These are phyloP conservation scores for Boletus subcaerulescens DNA, from an alignment of 768 basidiomycete genomes.

Conservation along the genomic window DNA sequence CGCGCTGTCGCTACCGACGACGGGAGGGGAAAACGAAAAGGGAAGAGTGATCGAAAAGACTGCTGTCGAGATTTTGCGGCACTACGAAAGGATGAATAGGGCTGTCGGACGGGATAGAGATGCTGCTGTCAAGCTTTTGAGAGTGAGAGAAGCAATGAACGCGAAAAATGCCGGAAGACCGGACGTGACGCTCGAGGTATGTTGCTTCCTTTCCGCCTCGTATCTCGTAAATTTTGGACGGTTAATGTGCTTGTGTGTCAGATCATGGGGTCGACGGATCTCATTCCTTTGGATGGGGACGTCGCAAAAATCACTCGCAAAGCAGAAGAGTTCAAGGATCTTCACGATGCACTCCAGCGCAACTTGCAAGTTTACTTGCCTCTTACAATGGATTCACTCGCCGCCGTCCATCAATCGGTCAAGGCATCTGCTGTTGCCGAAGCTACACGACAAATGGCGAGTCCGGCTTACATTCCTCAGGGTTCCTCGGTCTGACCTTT, in stretches of 20 bases:
- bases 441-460: slow-evolving; percentile 71
- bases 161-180: slow-evolving; percentile 67
- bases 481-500: slow-evolving; percentile 9
- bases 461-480: slow-evolving; percentile 21
- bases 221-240: neutral
- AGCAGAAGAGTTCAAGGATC: slow-evolving; percentile 85
- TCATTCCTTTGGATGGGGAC: slow-evolving; percentile 86
- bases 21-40: slow-evolving; percentile 54
- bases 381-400: slow-evolving; percentile 89
- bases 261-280: slow-evolving; percentile 84
- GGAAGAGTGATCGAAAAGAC: slow-evolving; percentile 67
- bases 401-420: slow-evolving; percentile 71
- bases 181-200: slow-evolving; percentile 80
- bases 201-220: slow-evolving; percentile 23
- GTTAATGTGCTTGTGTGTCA: slow-evolving; percentile 25
- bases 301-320: slow-evolving; percentile 79
- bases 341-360: slow-evolving; percentile 82
- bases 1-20: slow-evolving; percentile 62
- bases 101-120: slow-evolving; percentile 71
- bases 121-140: slow-evolving; percentile 69
- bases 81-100: slow-evolving; percentile 75
- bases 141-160: slow-evolving; percentile 78
- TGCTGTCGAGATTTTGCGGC: slow-evolving; percentile 72
- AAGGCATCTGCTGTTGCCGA: slow-evolving; percentile 74
- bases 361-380: slow-evolving; percentile 88